These are phyloP conservation scores for Alternaria triticina DNA, from an alignment of 2,329 filamentous ascomycete species.

Conservation along the genomic window DNA sequence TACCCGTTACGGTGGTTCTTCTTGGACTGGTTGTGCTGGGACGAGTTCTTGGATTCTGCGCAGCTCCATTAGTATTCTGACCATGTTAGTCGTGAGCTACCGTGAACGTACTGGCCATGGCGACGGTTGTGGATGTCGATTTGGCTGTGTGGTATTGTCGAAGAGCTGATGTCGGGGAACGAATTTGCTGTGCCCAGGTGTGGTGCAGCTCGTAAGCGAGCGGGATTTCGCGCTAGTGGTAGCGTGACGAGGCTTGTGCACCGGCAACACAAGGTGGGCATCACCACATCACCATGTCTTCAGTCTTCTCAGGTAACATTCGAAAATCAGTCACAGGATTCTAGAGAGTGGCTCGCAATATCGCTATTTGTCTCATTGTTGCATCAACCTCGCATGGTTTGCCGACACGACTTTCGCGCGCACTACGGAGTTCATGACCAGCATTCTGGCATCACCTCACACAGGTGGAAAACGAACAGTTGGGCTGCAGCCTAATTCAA, in stretches of 20 bases:
- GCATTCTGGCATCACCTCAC: neutral
- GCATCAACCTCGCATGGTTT: neutral
- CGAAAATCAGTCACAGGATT: neutral
- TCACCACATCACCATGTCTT: neutral
- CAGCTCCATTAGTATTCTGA: constrained; percentile 18
- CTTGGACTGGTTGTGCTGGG: constrained; percentile 96
- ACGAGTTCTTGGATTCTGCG: constrained; percentile 99
- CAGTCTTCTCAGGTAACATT: neutral
- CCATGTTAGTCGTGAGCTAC: neutral
- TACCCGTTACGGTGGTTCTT: constrained; percentile 99
- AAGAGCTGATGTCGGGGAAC: constrained; percentile 23
- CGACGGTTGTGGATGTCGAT: constrained; percentile 54
- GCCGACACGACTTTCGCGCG: neutral
- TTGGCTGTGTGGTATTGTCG: constrained; percentile 38
- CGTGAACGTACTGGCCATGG: constrained; percentile 72
- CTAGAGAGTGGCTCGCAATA: neutral
- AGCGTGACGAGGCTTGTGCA: neutral
- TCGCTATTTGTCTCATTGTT: neutral
- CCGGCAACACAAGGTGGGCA: neutral
- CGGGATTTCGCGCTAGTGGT: constrained; percentile 16
- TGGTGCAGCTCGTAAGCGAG: constrained; percentile 18
- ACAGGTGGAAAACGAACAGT: neutral
- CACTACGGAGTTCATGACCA: neutral
- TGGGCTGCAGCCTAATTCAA: neutral
- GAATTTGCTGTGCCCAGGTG: constrained; percentile 15